Base-by-base conservation (phyloP, 768 basidiomycete genomes). In the Naganishia vaughanmartiniae region DNA sequence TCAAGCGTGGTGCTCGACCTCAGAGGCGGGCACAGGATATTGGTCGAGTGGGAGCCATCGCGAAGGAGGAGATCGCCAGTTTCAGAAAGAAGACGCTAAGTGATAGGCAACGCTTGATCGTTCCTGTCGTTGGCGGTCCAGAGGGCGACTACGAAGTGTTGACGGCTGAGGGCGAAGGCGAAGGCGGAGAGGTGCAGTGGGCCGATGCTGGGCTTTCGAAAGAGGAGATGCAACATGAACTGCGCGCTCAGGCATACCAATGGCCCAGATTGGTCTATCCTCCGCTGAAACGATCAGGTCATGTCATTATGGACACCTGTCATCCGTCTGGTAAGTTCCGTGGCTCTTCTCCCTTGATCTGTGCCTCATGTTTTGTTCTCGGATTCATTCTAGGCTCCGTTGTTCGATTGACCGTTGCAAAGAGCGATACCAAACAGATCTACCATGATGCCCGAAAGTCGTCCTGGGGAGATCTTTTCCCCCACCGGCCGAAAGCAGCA, bases 401-500 rank as follows among this genome's bases (percentile, higher is more conserved):
- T 56, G 90, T 93, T 86, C 88, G 95, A 6, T 83, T 94, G 81
- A 95, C 90, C 5, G 88, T 95, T 46, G 91, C 95, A 0, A 93
- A 88, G 74, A 94, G 92, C 1, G 93, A 94, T 82, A 93, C 93
- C n/a, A 94, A 92, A 80, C 93, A 97, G 76, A 85, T 87, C 0
- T 99, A 88, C 78, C 93, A 97, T 78, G 96, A 98, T 79, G 93
- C 94, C 2, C 88, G 94, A 42, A 97, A 98, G 82, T 88, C 91
- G 0, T 82, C 81, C 12, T 98, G 95, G 94, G 96, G 96, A 24
- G 96, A 98, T 79, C 84, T 92, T 28, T 97, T 98, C 82, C 96
- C 96, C 26, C 94, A 97, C 77, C 81, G 84, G 21, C 87, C 93
- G 5, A 93, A 93, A 63, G 70, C 71, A 19, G 75, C 75, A 26